A percentile compares a stretch with the other conserved stretches of the same genome.
Evolutionary conservation across 768 basidiomycete species (phyloP).

Genomic region (Dentipellis sp.): DNA sequence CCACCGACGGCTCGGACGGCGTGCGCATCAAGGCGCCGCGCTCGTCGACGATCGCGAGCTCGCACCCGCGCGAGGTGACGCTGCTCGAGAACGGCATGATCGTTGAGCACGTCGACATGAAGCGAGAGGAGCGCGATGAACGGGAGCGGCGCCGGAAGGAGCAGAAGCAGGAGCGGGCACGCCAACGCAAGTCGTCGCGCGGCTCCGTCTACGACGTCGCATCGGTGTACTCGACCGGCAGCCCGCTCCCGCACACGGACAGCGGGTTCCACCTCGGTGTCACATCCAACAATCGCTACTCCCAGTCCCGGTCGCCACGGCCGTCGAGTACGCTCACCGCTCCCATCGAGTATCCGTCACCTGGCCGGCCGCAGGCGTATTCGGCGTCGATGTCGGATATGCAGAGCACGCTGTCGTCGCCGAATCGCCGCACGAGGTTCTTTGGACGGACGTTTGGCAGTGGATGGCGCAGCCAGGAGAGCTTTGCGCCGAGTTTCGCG

Average conservation of each 20-base stretch:
- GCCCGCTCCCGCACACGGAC: slow-evolving; percentile 45
- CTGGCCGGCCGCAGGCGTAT: slow-evolving; percentile 53
- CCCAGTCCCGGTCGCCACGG: slow-evolving; percentile 19
- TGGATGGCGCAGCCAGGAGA: slow-evolving; percentile 74
- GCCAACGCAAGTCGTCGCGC: slow-evolving; percentile 65
- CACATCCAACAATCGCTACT: slow-evolving; percentile 17
- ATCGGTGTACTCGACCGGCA: slow-evolving; percentile 63
- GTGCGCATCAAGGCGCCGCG: slow-evolving; percentile 64
- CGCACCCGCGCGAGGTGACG: slow-evolving; percentile 63
- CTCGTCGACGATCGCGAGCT: slow-evolving; percentile 20
- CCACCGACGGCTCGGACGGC: slow-evolving; percentile 46
- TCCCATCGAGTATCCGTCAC: slow-evolving; percentile 42
- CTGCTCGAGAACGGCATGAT: slow-evolving; percentile 85
- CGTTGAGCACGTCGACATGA: slow-evolving; percentile 79
- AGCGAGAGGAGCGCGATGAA: slow-evolving; percentile 69
- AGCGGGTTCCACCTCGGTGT: slow-evolving; percentile 40
- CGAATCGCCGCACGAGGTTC: slow-evolving; percentile 60
- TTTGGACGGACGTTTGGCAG: slow-evolving; percentile 66
- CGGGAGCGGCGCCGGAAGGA: slow-evolving; percentile 65
- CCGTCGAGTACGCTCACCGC: slow-evolving; percentile 55
- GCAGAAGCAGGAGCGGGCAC: slow-evolving; percentile 35
- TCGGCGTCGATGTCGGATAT: slow-evolving; percentile 72
- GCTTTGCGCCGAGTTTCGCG: slow-evolving; percentile 56
- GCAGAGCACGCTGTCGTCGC: slow-evolving; percentile 66
- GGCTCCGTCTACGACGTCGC: slow-evolving; percentile 63